Percentiles rank a stretch among this genome's conserved stretches.
phyloP scores from a whole-genome alignment of 2,329 filamentous ascomycete species.

The Lachnellula cervina region DNA sequence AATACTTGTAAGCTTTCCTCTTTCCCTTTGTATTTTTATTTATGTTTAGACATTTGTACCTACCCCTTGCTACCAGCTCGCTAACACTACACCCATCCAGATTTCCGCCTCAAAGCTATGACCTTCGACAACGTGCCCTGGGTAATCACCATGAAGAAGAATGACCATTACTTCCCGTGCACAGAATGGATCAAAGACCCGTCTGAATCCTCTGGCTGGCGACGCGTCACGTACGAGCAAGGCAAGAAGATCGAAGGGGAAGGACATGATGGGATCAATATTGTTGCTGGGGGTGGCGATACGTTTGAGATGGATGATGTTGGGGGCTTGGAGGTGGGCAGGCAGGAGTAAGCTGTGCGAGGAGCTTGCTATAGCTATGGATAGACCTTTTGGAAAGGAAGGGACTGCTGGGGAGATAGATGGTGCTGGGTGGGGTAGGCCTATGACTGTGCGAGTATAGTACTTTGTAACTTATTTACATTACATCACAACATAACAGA shows the following conservation, averaged over 20 bases:
- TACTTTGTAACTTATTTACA: too few relatives aligned
- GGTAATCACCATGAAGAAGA: constrained; percentile 99
- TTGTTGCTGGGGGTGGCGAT: constrained; percentile 23
- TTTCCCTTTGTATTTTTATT: not conserved
- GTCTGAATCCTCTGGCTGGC: constrained; percentile 56
- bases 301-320: constrained; percentile 23
- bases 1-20: constrained; percentile 68
- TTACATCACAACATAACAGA: too few relatives aligned
- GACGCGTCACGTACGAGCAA: constrained; percentile 57
- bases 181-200: constrained; percentile 65
- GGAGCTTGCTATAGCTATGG: too few relatives aligned
- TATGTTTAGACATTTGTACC: constrained; percentile 8
- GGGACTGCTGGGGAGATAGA: too few relatives aligned
- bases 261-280: constrained; percentile 33
- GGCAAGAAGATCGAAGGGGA: constrained; percentile 50
- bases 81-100: constrained; percentile 34
- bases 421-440: too few relatives aligned
- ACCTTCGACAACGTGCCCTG: constrained; percentile 98
- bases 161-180: constrained; percentile 86
- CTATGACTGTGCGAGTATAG: too few relatives aligned
- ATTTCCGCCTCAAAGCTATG: constrained; percentile 95
- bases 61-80: not conserved
- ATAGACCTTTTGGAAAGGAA: too few relatives aligned
- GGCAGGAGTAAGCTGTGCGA: not conserved
- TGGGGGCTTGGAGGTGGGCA: not conserved